phyloP scores from a whole-genome alignment of 2,329 filamentous ascomycete genomes.

The Colletotrichum ledebouriae region DNA sequence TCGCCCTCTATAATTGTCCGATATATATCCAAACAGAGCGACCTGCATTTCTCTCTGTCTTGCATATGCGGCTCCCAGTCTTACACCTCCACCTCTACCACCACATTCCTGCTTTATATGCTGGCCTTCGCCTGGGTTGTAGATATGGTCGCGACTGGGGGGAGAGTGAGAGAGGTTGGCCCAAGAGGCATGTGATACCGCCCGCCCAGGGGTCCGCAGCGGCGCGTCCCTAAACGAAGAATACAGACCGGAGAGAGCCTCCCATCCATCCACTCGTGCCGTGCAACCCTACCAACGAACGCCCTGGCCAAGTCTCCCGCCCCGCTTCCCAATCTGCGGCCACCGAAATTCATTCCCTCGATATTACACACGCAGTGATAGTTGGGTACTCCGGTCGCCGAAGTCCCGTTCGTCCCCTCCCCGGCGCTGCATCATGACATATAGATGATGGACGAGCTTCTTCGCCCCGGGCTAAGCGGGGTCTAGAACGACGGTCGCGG shows the following conservation, averaged over 20 bases:
- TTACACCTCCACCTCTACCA: constrained; percentile 2
- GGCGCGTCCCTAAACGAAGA: constrained; percentile 9
- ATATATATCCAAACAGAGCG: constrained; percentile 31
- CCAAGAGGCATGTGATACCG: constrained; percentile 26
- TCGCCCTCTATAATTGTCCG: constrained; percentile 21
- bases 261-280: constrained; percentile 1
- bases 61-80: constrained; percentile 33
- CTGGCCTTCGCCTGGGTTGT: constrained; percentile 9
- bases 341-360: too few relatives aligned
- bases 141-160: constrained; percentile 25
- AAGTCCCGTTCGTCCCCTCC: neutral
- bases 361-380: constrained; percentile 1
- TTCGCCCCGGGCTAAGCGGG: constrained; percentile 24
- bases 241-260: constrained; percentile 20
- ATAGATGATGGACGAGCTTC: constrained; percentile 23
- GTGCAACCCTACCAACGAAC: constrained; percentile 28
- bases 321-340: constrained; percentile 12
- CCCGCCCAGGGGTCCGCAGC: constrained; percentile 15
- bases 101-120: constrained; percentile 2
- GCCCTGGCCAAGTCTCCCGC: constrained; percentile 11
- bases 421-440: constrained; percentile 33
- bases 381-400: too few relatives aligned
- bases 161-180: neutral
- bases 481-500: constrained; percentile 28
- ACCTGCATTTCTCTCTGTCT: constrained; percentile 16